Conservation (phyloP, 176 grass and related monocot genomes). For the Phoenix dactylifera region DNA sequence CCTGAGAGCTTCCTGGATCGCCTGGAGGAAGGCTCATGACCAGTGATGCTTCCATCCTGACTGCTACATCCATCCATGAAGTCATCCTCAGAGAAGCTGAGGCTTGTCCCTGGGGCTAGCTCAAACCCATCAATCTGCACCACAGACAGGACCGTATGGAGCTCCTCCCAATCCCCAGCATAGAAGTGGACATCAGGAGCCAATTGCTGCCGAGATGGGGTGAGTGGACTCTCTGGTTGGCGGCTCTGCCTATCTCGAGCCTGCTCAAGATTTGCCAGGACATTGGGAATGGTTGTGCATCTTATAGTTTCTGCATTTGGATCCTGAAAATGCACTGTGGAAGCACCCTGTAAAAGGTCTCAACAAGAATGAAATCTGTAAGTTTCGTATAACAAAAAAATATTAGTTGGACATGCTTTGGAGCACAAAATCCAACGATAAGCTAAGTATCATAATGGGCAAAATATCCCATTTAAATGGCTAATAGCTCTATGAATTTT, state of each 20-base stretch:
- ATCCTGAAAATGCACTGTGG: slow-evolving; percentile 74
- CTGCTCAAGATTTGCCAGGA: slow-evolving; percentile 68
- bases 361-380: not conserved
- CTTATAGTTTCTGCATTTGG: slow-evolving; percentile 63
- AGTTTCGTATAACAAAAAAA: too few species aligned
- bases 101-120: slow-evolving; percentile 20
- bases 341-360: slow-evolving; percentile 40
- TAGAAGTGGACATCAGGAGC: slow-evolving; percentile 62
- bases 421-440: not conserved
- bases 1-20: slow-evolving; percentile 63
- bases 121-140: slow-evolving; percentile 45
- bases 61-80: slow-evolving; percentile 48
- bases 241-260: slow-evolving; percentile 42
- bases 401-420: not conserved
- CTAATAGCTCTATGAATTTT: too few species aligned
- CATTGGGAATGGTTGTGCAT: slow-evolving; percentile 73
- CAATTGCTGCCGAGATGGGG: slow-evolving; percentile 49
- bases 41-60: slow-evolving; percentile 50
- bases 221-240: slow-evolving; percentile 63
- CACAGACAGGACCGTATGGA: slow-evolving; percentile 51
- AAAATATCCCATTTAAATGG: too few species aligned
- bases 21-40: slow-evolving; percentile 36
- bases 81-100: slow-evolving; percentile 66
- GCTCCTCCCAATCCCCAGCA: slow-evolving; percentile 66
- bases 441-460: too few species aligned